Evolutionary conservation across 2,329 filamentous ascomycete species (phyloP).

Genomic region (Colletotrichum phormii): DNA sequence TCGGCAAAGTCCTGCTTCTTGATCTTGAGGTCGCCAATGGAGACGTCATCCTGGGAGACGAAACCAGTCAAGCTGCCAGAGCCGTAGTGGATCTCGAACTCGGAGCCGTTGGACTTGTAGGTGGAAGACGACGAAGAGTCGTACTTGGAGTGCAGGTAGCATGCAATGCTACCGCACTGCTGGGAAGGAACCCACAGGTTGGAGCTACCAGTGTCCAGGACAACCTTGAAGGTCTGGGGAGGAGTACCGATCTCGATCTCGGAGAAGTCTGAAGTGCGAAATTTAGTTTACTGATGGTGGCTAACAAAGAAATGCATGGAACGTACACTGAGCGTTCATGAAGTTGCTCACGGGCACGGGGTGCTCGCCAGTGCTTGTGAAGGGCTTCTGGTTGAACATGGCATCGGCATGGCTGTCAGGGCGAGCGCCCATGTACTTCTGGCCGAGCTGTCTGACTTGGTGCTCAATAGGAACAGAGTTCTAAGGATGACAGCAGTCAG

Average conservation of each 20-base stretch:
- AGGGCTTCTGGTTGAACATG: slow-evolving; percentile 81
- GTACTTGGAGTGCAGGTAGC: slow-evolving; percentile 97
- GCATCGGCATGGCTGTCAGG: slow-evolving; percentile 77
- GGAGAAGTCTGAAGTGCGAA: slow-evolving; percentile 81
- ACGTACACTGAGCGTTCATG: slow-evolving; percentile 96
- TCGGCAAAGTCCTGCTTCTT: slow-evolving; percentile 95
- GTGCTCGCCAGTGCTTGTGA: slow-evolving; percentile 76
- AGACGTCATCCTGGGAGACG: slow-evolving; percentile 87
- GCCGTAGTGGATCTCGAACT: slow-evolving; percentile 94
- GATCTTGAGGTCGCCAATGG: slow-evolving; percentile 89
- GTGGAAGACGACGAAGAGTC: slow-evolving; percentile 89
- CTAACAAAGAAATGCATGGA: background rate
- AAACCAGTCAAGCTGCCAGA: slow-evolving; percentile 95
- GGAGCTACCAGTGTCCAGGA: slow-evolving; percentile 97
- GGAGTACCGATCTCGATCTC: slow-evolving; percentile 94
- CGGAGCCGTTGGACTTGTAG: slow-evolving; percentile 92
- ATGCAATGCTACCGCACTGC: slow-evolving; percentile 94
- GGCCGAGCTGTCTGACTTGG: slow-evolving; percentile 84
- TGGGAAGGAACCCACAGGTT: slow-evolving; percentile 98
- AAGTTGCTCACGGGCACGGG: slow-evolving; percentile 95
- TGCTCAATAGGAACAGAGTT: slow-evolving; percentile 81
- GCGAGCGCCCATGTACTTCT: slow-evolving; percentile 95
- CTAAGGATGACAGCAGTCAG: slow-evolving; percentile 55
- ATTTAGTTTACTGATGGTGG: background rate
- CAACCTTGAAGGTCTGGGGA: slow-evolving; percentile 96